Base-by-base conservation (phyloP, 1,284 basidiomycete species). In the Tremellales sp. region DNA sequence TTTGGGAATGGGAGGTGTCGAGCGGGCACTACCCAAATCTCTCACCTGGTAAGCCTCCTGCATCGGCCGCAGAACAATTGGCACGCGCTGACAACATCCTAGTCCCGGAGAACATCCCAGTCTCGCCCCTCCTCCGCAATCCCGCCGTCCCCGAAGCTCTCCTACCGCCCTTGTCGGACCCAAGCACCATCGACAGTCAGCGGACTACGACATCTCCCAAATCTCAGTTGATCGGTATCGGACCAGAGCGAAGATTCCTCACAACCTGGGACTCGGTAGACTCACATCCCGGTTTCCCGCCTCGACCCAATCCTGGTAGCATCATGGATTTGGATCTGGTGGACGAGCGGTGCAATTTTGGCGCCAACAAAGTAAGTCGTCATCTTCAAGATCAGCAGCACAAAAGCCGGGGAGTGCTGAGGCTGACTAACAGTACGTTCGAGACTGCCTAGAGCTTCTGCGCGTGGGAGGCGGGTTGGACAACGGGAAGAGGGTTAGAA, bases 1-100 rank as follows among this genome's bases (percentile, higher is more conserved):
- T 97, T 72, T 96, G 91, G 91, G 79, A 85, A 58, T 96, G 90
- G 90, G 91, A 97, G 74, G 81, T 96, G 49, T 76, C 81, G 39
- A 87, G 87, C 59, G 92, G 92, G 1, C 89, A 94, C 72, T 90
- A 91, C 75, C 91, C 92, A 2, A 89, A 86, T 70, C 79, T 81
- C 46, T 78, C 81, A 50, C 77, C 79, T 62, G 80, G 89, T 91
- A 69, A 62, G 86, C 80, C 10, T n/a, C 22, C 33, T 39, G n/a
- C 44, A 48, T 17, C 29, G 45, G 11, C 44, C 31, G 29, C 25
- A 8, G n/a, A 45, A 24, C 39, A 35, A 27, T 29, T 33, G 15
- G 45, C 31, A n/a, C 35, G 35, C 17, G 37, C 47, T 54, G 17
- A 48, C 42, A 27, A 37, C 46, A 33, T n/a, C n/a, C n/a, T 60